phyloP scores from a whole-genome alignment of 768 basidiomycete species.

The Pholiota molesta region DNA sequence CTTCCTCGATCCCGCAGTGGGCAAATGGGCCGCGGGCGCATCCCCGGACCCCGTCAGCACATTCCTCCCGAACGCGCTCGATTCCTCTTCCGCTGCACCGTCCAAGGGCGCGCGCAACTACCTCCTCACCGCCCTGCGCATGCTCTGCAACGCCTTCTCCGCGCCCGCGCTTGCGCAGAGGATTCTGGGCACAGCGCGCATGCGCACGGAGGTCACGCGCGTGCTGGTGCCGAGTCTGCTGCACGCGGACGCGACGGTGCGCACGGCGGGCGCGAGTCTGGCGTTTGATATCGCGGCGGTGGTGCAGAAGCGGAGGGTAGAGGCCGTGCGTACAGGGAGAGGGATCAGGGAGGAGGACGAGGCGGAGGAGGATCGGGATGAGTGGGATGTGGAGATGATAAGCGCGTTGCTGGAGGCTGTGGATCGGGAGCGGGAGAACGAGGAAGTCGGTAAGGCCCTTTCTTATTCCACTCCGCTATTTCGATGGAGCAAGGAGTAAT shows the following conservation, averaged over 20 bases:
- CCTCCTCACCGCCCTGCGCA: conserved; percentile 64
- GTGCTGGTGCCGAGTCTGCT: conserved; percentile 70
- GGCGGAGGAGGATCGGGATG: conserved; percentile 59
- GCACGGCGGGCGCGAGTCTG: conserved; percentile 81
- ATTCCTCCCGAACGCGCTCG: conserved; percentile 49
- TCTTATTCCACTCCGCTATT: neutral
- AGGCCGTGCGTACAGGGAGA: conserved; percentile 29
- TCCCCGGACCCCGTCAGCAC: conserved; percentile 42
- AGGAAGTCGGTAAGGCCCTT: conserved; percentile 73
- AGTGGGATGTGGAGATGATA: conserved; percentile 85
- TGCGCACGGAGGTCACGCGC: conserved; percentile 43
- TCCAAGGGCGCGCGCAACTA: conserved; percentile 52
- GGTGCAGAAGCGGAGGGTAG: conserved; percentile 65
- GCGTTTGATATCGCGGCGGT: conserved; percentile 75
- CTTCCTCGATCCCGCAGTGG: conserved; percentile 62
- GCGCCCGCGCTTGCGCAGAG: conserved; percentile 45
- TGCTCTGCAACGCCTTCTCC: conserved; percentile 71
- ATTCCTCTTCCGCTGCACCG: conserved; percentile 24
- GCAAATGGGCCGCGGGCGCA: conserved; percentile 48
- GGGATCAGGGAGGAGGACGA: conserved; percentile 36
- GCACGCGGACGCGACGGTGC: conserved; percentile 66
- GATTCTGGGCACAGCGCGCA: conserved; percentile 32
- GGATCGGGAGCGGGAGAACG: conserved; percentile 66
- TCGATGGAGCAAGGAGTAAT: neutral
- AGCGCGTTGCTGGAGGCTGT: conserved; percentile 85